Evolutionary conservation across 192 early-diverging fungal genomes (phyloP), one percentile per base, ranked within the genome.

Genomic region (Rhizophagus prolifer): DNA sequence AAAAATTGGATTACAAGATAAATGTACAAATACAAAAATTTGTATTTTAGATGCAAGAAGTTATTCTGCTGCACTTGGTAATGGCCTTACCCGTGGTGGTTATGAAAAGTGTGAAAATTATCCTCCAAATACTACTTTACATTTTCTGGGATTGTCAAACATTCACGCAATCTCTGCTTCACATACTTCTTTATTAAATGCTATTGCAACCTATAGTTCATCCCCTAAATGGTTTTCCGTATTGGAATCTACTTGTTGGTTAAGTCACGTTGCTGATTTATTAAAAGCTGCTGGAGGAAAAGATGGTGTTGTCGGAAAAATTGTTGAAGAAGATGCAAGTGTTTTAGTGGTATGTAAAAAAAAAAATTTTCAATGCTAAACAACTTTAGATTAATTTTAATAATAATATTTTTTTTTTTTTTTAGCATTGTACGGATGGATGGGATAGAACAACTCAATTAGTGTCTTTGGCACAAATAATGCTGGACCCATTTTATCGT

Each of bases 401-500:
- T 64, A 13, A n/a, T 63, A 5, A 26, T 3, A 26, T 65, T 38
- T 72, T 16, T 38, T 25, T 21, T 34, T 77, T n/a, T 72, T 46
- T 23, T 21, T 54, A 84, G 81, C 83, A 85, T 63, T 85, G 83
- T 62, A 85, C 83, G 19, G 83, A 85, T 65, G 83, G 83, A 4
- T 85, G 83, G 83, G 83, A 85, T 25, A 79, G 75, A 68, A 85
- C 83, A 21, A 81, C 83, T 13, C 83, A 85, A 46, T n/a, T 85
- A 38, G 83, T 85, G 8, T 85, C 78, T 4, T 67, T 85, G 23
- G 77, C 83, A 5, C 83, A 85, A 58, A 81, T 85, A 46, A 41
- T 85, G 23, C 30, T 85, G 6, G 83, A 85, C 60, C 83, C 83
- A 25, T 85, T 72, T 34, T 85, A 77, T 62, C 78, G 83, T 31